Evolutionary conservation across 2,329 filamentous ascomycete species (phyloP), one percentile per base, ranked within the genome.

Genomic region (Samsoniella hepiali): DNA sequence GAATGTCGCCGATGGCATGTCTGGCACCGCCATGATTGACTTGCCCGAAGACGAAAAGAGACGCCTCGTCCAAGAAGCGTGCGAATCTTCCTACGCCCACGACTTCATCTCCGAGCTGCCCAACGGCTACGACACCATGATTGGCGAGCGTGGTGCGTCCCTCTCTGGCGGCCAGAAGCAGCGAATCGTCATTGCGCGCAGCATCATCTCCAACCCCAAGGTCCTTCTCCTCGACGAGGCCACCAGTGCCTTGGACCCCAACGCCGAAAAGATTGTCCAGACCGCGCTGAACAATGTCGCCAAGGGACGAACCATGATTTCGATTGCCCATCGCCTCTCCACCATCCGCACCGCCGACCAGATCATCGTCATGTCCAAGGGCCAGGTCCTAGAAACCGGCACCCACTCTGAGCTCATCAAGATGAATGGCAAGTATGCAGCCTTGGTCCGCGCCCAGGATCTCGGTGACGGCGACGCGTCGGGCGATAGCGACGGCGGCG

Each of bases 201-300:
- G 83, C 64, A 88, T 90, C 66, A 79, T 90, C 50, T 85, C 85
- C 29, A 78, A 87, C 62, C 87, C 88, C 0, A 78, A 78, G 3
- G 84, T 91, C 50, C 76, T 91, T 0, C 82, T 91, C 36, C 77
- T 91, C 1, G 88, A 91, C 66, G 88, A 91, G 72, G 88, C 88
- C 1, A 91, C 88, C 0, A 87, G 83, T 55, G 85, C 88, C 1
- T 71, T 81, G 10, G 78, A 81, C 49, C 76, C 78, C 2, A 76
- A 76, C 13, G 76, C 80, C 3, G 79, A 82, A 59, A 76, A 77
- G 34, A 77, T 83, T 29, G 85, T 88, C 0, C 84, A 88, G 65
- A 72, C 78, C 58, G 84, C 84, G 0, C 76, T 88, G 27, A 81
- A 84, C 65, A 80, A 81, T 6, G 75, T 76, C 8, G 84, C 84